phyloP scores from a whole-genome alignment of 306 rosid genomes.

The Vigna trinervia region DNA sequence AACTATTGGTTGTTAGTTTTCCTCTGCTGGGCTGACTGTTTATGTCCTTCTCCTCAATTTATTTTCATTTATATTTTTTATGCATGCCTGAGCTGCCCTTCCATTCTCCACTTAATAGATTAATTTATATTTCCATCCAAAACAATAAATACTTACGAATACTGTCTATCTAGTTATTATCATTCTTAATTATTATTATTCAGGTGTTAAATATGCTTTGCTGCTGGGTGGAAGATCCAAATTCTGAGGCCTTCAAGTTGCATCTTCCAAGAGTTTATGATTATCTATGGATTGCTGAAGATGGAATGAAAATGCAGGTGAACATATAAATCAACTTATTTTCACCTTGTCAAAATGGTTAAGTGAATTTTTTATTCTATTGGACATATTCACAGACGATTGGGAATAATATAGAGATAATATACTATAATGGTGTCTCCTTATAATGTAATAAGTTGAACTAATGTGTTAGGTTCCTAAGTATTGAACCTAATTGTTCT shows the following conservation, averaged over 20 bases:
- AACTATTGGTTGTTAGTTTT: conserved; percentile 21
- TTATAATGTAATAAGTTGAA: conserved; percentile 39
- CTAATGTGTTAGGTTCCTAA: neutral
- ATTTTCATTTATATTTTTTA: conserved; percentile 22
- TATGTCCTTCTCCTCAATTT: conserved; percentile 38
- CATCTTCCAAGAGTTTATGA: conserved; percentile 89
- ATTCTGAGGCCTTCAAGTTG: conserved; percentile 86
- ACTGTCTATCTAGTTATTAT: conserved; percentile 33
- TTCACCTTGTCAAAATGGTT: conserved; percentile 40
- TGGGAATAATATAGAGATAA: conserved; percentile 38
- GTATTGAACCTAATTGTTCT: too few relatives aligned
- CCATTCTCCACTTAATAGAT: conserved; percentile 5
- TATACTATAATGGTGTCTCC: neutral
- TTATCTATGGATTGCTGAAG: conserved; percentile 93
- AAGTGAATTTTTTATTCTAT: conserved; percentile 31
- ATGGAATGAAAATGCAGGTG: conserved; percentile 98
- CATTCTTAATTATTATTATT: conserved; percentile 39
- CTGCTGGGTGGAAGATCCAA: conserved; percentile 91
- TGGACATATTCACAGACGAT: conserved; percentile 37
- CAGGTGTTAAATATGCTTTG: conserved; percentile 91
- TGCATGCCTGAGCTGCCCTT: conserved; percentile 37
- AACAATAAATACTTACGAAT: conserved; percentile 28
- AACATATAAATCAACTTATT: conserved; percentile 41
- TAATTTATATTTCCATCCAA: conserved; percentile 14
- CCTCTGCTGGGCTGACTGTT: conserved; percentile 11